Base-by-base conservation (phyloP, 2,329 filamentous ascomycete genomes). In the Septoria petroselini region DNA sequence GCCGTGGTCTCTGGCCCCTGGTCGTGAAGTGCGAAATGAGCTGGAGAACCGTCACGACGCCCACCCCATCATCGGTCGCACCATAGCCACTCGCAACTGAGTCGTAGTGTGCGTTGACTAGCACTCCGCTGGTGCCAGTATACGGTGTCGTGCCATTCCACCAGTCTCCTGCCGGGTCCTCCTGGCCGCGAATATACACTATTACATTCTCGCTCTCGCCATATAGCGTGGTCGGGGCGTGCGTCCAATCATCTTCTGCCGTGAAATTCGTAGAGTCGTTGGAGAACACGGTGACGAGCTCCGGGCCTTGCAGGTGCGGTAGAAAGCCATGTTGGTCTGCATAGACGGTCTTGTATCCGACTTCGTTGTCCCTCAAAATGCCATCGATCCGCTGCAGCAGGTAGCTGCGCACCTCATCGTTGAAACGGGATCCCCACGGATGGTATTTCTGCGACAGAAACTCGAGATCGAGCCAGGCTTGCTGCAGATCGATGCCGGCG, bases 101-200 rank as follows among this genome's bases (percentile, higher is more conserved):
- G 70, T 95, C 93, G 65, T 93, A 95, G 66, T 97, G 93, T 14
- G 91, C 91, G 67, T 96, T 97, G 59, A 97, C 86, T 37, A 98
- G 77, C 14, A 95, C 89, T 25, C 90, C 88, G 14, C 87, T 86
- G 53, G 50, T 48, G 7, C 79, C 77, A 54, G 77, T 34, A 57
- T 67, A 52, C 53, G 62, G 34, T 41, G 52, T 29, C 30, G 53
- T 52, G 19, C 41, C 73, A 73, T 49, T 71, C 87, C 86, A 95
- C 86, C 88, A 95, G 35, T 81, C 76, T 7, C 83, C 83, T 23
- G 79, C 73, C 19, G 84, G 80, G 37, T 86, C 83, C 44, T 90
- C 81, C 30, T 77, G 81, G 25, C 93, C 93, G 38, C 88, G 84
- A 51, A 98, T 86, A 63, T 96, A 95, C 30, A 95, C 84, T 55